Conservation (phyloP, 257 asterid species). For the Nicotiana attenuata region DNA sequence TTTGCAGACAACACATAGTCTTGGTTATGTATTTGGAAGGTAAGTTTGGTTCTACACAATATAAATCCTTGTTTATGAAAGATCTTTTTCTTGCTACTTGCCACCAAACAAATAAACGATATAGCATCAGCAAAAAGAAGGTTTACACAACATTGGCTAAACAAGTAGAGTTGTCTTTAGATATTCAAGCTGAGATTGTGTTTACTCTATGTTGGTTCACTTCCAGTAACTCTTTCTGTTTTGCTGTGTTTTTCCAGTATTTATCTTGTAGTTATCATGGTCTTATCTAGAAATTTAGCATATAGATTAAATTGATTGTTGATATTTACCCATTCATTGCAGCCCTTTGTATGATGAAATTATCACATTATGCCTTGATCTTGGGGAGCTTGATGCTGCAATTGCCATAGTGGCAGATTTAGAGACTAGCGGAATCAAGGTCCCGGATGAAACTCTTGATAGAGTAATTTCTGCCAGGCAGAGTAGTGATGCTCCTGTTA, state of each 20-base stretch:
- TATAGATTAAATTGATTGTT: not conserved
- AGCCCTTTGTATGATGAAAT: constrained; percentile 85
- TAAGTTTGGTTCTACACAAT: constrained; percentile 13
- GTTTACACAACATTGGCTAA: not conserved
- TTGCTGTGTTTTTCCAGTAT: not conserved
- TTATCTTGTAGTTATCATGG: not conserved
- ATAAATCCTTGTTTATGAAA: not conserved
- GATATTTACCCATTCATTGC: constrained; percentile 26
- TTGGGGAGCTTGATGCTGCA: constrained; percentile 94
- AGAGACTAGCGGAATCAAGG: constrained; percentile 89
- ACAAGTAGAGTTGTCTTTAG: not conserved
- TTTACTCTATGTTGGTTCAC: not conserved
- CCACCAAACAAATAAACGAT: not conserved
- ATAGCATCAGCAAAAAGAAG: not conserved
- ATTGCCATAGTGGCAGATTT: constrained; percentile 85
- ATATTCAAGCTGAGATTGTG: not conserved
- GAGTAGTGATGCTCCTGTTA: constrained; percentile 34
- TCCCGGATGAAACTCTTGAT: constrained; percentile 82
- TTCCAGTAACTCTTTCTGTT: not conserved
- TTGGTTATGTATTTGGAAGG: constrained; percentile 88
- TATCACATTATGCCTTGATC: constrained; percentile 68
- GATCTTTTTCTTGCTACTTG: not conserved
- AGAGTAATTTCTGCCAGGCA: constrained; percentile 80
- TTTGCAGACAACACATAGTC: constrained; percentile 83
- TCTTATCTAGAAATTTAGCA: not conserved